phyloP scores from a whole-genome alignment of 306 rosid species.

The Oemleria cerasiformis region DNA sequence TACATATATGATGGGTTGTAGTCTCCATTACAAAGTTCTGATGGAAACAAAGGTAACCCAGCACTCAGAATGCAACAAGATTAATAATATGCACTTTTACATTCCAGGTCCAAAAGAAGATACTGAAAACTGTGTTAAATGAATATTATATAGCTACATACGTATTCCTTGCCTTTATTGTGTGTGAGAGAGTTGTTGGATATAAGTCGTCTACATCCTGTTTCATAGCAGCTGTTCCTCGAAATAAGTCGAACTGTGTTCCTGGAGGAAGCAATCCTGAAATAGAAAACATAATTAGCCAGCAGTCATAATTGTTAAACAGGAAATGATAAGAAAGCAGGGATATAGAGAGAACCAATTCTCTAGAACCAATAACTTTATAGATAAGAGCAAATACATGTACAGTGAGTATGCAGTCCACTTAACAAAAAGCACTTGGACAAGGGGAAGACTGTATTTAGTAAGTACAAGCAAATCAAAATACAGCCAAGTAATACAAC shows the following conservation, averaged over 20 bases:
- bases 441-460: not conserved
- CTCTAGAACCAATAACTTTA: too few relatives aligned
- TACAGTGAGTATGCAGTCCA: not conserved
- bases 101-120: not conserved
- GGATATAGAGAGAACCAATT: not conserved
- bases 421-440: not conserved
- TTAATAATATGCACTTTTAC: not conserved
- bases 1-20: not conserved
- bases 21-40: not conserved
- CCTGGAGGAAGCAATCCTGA: constrained; percentile 99
- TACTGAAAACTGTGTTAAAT: not conserved
- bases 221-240: constrained; percentile 99
- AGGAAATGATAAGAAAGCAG: not conserved
- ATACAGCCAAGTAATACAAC: not conserved
- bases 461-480: not conserved
- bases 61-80: not conserved
- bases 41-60: constrained; percentile 1
- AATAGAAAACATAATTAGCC: constrained; percentile 27
- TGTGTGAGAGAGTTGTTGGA: constrained; percentile 87
- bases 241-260: constrained; percentile 94
- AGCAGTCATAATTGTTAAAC: not conserved
- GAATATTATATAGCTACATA: constrained; percentile 1
- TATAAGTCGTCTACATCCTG: constrained; percentile 96
- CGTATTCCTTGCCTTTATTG: constrained; percentile 70
- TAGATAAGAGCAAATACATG: not conserved